These are phyloP conservation scores for Mucuna pruriens DNA, from an alignment of 306 rosid genomes.

Conservation along the genomic window DNA sequence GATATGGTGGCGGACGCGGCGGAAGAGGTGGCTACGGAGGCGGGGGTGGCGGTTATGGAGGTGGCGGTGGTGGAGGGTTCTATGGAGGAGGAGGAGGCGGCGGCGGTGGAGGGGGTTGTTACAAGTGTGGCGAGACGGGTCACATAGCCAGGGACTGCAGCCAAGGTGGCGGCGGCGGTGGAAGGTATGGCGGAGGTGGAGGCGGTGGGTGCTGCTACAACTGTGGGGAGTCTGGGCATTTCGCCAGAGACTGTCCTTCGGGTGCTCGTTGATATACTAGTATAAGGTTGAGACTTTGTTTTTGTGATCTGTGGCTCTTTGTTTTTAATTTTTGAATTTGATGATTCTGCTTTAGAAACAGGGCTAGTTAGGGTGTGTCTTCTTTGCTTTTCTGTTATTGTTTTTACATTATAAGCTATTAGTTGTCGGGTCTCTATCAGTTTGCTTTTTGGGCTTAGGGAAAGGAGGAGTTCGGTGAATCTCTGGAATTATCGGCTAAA, in stretches of 20 bases:
- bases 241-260: not conserved
- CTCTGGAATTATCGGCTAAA: not conserved
- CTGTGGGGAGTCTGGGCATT: conserved; percentile 17
- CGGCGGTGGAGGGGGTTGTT: conserved; percentile 34
- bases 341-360: not conserved
- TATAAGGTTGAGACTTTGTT: not conserved
- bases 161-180: not conserved
- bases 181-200: not conserved
- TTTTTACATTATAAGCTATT: not conserved
- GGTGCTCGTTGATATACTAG: not conserved
- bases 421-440: not conserved
- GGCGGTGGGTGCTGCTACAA: conserved; percentile 10
- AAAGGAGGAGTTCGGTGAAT: not conserved
- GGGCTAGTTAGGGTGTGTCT: conserved; percentile 4
- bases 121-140: conserved; percentile 7
- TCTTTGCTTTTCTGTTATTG: not conserved
- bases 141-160: conserved; percentile 21
- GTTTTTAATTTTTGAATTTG: not conserved
- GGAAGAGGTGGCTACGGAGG: not conserved
- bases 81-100: conserved; percentile 31
- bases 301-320: not conserved
- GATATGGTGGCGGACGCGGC: not conserved
- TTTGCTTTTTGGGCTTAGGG: not conserved
- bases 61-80: conserved; percentile 26
- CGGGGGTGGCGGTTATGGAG: not conserved